Evolutionary conservation across 768 basidiomycete genomes (phyloP), one percentile per base, ranked within the genome.

Genomic region (Termitomyces sp.): DNA sequence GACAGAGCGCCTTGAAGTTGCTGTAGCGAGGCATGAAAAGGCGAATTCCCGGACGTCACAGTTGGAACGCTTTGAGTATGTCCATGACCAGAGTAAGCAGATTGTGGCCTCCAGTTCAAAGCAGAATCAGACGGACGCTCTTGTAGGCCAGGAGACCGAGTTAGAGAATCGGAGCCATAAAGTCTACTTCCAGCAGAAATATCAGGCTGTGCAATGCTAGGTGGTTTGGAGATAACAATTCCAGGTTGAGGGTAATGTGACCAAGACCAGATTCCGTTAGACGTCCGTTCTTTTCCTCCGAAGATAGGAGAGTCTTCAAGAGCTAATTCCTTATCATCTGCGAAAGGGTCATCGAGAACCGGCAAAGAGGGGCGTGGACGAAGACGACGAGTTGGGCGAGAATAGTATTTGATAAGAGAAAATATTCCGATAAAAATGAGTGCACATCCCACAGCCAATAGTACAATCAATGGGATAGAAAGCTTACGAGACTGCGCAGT

Each of bases 301-400:
- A 92, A 91, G 36, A 90, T 72, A 26, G 86, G 87, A 2, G 88
- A 90, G 26, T 85, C 85, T 55, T 85, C 81, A 8, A 74, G 66
- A 36, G 74, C 70, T 56, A 72, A 75, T 48, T 69, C 70, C 41
- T 83, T 74, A 42, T 78, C 75, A 26, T 81, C 79, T 13, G 76
- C 68, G 59, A 76, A 79, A 13, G 71, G 73, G 39, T 87, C 83
- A 57, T 86, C 83, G 13, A 87, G 73, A 48, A 88, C 85, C 0
- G 88, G 89, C n/a, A 87, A 75, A 31, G 88, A 91, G 3, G 87
- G 89, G n/a, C 77, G 84, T 6, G 83, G 87, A 20, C 77, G 81
- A n/a, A 72, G 73, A 48, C 77, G 80, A 39, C 77, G 77, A 20
- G 72, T 74, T 24, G 83, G 86, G 29, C 80, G 79, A 56, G 70